Base-by-base conservation (phyloP, 2,329 filamentous ascomycete species). In the Aspergillus ochraceus region DNA sequence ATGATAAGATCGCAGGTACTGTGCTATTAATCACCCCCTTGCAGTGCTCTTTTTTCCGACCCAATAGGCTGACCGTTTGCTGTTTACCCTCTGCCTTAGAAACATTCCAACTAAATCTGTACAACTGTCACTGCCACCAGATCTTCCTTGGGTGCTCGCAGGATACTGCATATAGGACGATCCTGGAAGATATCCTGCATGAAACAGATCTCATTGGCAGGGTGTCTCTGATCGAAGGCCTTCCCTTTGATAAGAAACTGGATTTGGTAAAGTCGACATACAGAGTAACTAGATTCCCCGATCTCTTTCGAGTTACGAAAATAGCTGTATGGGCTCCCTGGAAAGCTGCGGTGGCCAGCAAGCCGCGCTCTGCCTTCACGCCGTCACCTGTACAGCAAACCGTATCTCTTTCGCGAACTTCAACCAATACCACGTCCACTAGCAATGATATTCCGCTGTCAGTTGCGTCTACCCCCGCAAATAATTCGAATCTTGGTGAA, bases 111-210 rank as follows among this genome's bases (percentile, higher is more conserved):
- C 70, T 84, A 52, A 80, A 83, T 70, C 74, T 86, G 54, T 77
- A 82, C 71, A 82, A 87, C 65, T 82, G 80, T 62, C 84, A 86
- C 65, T 88, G 86, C 68, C 84, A 83, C 55, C 84, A 86, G 58
- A 81, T 88, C 55, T 76, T 87, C 52, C 77, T 88, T 39, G 86
- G 85, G 9, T 86, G 84, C 70, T 83, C 83, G 14, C 81, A 84
- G 60, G 83, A 85, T 71, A 81, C 80, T 57, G 79, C 81, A 22
- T 87, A 86, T 69, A 80, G 80, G 24, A 76, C 77, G 11, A 73
- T 83, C 39, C 74, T 88, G 11, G 80, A 84, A 67, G 77, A 83
- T 36, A 79, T 79, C 54, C 69, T 78, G 52, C 73, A 75, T 59
- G 80, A 84, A 56, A 65, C 75, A 19, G 72, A 78, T 49, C 75